Evolutionary conservation across 768 basidiomycete species (phyloP), one percentile per base, ranked within the genome.

Genomic region (Phylloporus arenicola): DNA sequence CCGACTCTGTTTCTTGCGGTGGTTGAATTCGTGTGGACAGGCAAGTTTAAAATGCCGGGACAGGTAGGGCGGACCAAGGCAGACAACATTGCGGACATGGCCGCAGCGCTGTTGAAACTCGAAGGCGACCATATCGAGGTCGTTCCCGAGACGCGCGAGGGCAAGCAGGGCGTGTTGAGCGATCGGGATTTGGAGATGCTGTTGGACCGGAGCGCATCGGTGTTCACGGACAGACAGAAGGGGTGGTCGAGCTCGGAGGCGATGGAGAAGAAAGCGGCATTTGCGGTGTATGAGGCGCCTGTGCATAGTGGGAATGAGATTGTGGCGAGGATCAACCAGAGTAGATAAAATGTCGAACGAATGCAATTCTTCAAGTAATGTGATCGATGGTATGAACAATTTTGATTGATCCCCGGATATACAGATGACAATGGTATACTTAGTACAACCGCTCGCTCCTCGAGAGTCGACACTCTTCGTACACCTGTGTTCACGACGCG

Each of bases 51-150:
- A 58, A 81, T 77, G 68, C 88, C 90, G 0, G 80, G 79, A 6
- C 71, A 75, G 49, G 77, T 65, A 5, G 79, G 74, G 48, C 69
- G 70, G 19, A 76, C 68, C 54, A 84, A 82, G 62, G 70, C 72
- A 1, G 81, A 85, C 68, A 84, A 78, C 2, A 81, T 88, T 60
- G 83, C 85, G 0, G 89, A 93, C 60, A 81, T 92, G 76, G 88
- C 91, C 0, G 80, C 86, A 17, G 76, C 82, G 17, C 70, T 96
- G 37, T 74, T 95, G 20, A 75, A 75, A 31, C 78, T 95, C 3
- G 92, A 95, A 61, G 86, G 86, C 14, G 91, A 97, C 69, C 84
- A 92, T 63, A 90, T 97, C 51, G 81, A 90, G 46, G 84, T 97
- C 11, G 90, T 92, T 16, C 82, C 82, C 2, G 77, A 82, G 59